Evolutionary conservation across 129 eudicot genomes (phyloP).

Genomic region (Escallonia rubra): DNA sequence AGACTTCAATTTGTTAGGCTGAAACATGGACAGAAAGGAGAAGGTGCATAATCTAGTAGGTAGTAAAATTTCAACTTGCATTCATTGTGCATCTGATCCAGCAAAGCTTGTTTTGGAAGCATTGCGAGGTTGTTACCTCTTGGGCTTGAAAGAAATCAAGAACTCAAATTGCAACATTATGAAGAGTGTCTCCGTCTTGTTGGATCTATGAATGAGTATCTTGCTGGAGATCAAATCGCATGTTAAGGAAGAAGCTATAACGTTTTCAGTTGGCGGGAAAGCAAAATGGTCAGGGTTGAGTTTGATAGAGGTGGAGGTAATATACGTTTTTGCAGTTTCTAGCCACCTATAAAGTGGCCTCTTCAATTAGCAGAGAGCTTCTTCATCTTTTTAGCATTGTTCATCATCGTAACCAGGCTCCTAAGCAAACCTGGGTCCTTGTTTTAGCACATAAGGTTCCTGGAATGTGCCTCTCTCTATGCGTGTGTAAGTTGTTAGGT

Average conservation of each 20-base stretch:
- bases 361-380: not conserved
- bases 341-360: slow-evolving; percentile 3
- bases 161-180: not conserved
- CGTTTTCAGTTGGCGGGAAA: slow-evolving; percentile 11
- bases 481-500: too few species aligned
- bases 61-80: not conserved
- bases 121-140: slow-evolving; percentile 1
- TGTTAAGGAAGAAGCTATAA: slow-evolving; percentile 7
- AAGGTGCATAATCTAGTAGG: too few species aligned
- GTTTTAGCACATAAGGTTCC: slow-evolving; percentile 3
- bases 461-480: slow-evolving; percentile 1
- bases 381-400: not conserved
- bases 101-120: slow-evolving; percentile 25
- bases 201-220: not conserved
- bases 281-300: not conserved
- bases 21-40: not conserved
- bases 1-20: not conserved
- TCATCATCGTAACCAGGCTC: not conserved
- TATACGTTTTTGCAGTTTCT: not conserved
- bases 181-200: not conserved
- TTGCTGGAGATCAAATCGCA: slow-evolving; percentile 2
- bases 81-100: slow-evolving; percentile 14
- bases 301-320: not conserved
- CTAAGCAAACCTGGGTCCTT: not conserved
- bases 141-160: not conserved